Percentiles rank a stretch among this genome's conserved stretches.
Evolutionary conservation across 768 basidiomycete species (phyloP).

Genomic region (Suillus subluteus): DNA sequence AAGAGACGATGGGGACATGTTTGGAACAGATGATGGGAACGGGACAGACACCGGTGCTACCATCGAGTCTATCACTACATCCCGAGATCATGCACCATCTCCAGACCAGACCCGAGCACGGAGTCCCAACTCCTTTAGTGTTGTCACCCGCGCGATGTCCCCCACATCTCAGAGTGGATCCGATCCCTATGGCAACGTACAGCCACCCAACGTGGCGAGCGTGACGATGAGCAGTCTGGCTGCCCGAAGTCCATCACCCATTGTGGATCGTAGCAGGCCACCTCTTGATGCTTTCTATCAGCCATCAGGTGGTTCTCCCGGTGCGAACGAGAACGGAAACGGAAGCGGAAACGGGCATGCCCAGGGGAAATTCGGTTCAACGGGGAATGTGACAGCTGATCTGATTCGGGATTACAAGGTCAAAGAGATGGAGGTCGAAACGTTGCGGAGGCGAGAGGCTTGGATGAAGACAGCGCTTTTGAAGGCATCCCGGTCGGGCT

Average conservation of each 20-base stretch:
- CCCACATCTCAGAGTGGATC: conserved; percentile 44
- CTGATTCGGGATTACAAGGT: conserved; percentile 78
- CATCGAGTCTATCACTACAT: conserved; percentile 44
- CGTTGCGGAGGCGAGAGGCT: conserved; percentile 70
- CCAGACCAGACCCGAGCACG: conserved; percentile 63
- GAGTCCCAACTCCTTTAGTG: conserved; percentile 55
- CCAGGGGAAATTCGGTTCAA: conserved; percentile 52
- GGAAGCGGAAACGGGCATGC: conserved; percentile 45
- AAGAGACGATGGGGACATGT: conserved; percentile 43
- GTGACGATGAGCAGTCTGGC: conserved; percentile 48
- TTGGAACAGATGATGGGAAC: conserved; percentile 53
- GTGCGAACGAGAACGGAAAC: conserved; percentile 46
- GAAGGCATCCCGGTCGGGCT: conserved; percentile 79
- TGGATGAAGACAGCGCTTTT: conserved; percentile 87
- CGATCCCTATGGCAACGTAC: conserved; percentile 26
- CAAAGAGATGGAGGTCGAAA: conserved; percentile 82
- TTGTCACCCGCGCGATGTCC: conserved; percentile 59
- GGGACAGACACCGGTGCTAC: conserved; percentile 50
- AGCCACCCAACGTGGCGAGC: conserved; percentile 51
- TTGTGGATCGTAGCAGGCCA: conserved; percentile 55
- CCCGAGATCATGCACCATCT: conserved; percentile 54
- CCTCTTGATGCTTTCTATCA: conserved; percentile 67
- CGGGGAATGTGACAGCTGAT: conserved; percentile 74
- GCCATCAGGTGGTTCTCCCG: conserved; percentile 46
- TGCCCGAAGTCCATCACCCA: conserved; percentile 60